Evolutionary conservation across 805 yeast species (phyloP), one percentile per base, ranked within the genome.

Genomic region (Yamadazyma olivae): DNA sequence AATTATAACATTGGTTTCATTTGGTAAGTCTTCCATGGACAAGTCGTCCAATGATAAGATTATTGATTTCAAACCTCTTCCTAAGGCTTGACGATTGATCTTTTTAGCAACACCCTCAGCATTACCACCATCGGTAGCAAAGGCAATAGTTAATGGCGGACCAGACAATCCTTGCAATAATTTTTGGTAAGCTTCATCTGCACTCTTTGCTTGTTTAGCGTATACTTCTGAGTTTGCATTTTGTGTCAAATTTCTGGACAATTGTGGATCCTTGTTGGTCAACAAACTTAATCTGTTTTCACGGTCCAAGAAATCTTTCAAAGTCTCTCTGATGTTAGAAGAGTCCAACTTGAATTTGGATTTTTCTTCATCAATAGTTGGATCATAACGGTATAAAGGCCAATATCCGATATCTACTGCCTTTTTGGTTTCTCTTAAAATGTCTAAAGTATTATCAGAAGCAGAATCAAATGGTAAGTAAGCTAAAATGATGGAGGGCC

Each of bases 391-490:
- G 67, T 90, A 91, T 43, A 91, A 72, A 32, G 98, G 98, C 95
- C 97, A 89, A 66, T 83, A 83, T n/a, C 98, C 98, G 22, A 89
- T 70, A 51, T 87, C 96, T 30, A 91, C 95, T 16, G 96, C 91
- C 44, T 65, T 67, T 61, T 91, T 91, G 22, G 97, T 90, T 57
- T 86, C 93, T 57, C 84, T 81, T 50, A 91, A 71, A 30, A 90
- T 78, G 17, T 79, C 75, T 47, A 91, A 66, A 27, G 95, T 82
- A 43, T 79, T 67, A 44, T 81, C 83, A 38, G 66, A 69, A 53
- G 84, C 91, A 15, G 69, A 58, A 31, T 67, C 54, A 58, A 82
- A 80, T 27, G 98, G 98, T 50, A 90, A 69, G 58, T 90, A 89
- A 3, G 96, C 97, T 48, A 91, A 74, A 24, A 91, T 86, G 38